Conservation (phyloP, 805 yeast genomes). For the Tetrapisispora taiwanensis region DNA sequence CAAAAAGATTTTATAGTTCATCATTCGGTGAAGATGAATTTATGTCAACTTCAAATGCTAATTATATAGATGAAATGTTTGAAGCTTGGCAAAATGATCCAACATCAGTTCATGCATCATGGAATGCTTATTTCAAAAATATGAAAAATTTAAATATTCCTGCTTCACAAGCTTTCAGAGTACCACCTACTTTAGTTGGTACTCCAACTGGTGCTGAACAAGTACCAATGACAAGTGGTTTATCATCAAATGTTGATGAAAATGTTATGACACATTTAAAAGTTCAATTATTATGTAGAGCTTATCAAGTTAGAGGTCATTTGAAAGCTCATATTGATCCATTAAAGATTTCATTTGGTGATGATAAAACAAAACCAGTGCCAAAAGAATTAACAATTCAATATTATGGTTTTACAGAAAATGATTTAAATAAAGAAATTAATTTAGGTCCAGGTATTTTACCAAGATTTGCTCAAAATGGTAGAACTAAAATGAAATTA, state of each 20-base stretch:
- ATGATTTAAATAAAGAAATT: conserved; percentile 73
- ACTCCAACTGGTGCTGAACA: conserved; percentile 64
- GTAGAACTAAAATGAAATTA: conserved; percentile 53
- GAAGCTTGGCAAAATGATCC: conserved; percentile 91
- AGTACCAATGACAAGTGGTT: conserved; percentile 34
- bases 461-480: conserved; percentile 72
- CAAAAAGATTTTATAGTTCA: not conserved
- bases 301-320: conserved; percentile 98
- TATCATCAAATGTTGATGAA: conserved; percentile 38
- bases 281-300: conserved; percentile 92
- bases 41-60: conserved; percentile 73
- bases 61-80: conserved; percentile 96
- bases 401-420: conserved; percentile 82
- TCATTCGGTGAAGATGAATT: conserved; percentile 49
- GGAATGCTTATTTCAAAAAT: conserved; percentile 96
- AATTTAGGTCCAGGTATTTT: conserved; percentile 95
- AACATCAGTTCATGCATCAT: conserved; percentile 79
- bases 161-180: conserved; percentile 65
- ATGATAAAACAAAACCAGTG: conserved; percentile 37
- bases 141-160: conserved; percentile 62
- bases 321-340: conserved; percentile 93
- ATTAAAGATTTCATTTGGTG: conserved; percentile 80
- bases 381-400: conserved; percentile 89
- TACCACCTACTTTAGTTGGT: conserved; percentile 89
- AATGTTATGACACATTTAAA: conserved; percentile 82